These are phyloP conservation scores for Calonectria pauciramosa DNA, from an alignment of 2,329 filamentous ascomycete species.

Conservation along the genomic window DNA sequence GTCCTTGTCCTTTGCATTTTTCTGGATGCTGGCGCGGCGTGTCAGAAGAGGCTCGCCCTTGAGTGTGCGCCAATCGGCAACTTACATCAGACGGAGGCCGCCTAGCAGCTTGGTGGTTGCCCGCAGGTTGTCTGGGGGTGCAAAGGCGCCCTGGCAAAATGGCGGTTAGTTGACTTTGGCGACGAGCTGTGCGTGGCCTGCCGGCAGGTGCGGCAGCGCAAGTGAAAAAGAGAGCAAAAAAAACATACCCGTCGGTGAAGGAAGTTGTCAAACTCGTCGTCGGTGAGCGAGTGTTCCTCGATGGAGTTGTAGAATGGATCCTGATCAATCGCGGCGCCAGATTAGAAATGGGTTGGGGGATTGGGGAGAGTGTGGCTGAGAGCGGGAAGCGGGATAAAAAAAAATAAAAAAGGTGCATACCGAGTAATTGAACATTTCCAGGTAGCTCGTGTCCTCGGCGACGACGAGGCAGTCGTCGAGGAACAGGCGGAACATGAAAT, in stretches of 20 bases:
- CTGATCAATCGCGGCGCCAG: slow-evolving; percentile 47
- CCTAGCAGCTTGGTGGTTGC: slow-evolving; percentile 61
- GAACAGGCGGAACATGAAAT: slow-evolving; percentile 68
- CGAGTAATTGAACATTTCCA: slow-evolving; percentile 73
- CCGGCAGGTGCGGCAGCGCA: background rate
- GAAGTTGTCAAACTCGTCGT: slow-evolving; percentile 72
- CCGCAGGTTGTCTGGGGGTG: slow-evolving; percentile 57
- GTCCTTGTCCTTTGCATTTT: slow-evolving; percentile 67
- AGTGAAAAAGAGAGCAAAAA: background rate
- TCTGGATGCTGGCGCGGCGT: slow-evolving; percentile 62
- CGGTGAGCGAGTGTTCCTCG: slow-evolving; percentile 65
- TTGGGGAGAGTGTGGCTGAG: background rate
- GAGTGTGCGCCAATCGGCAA: slow-evolving; percentile 20
- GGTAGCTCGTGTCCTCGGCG: slow-evolving; percentile 65
- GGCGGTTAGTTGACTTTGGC: background rate
- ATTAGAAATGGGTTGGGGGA: background rate
- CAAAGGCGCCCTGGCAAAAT: slow-evolving; percentile 65
- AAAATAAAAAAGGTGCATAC: slow-evolving; percentile 53
- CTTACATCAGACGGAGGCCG: slow-evolving; percentile 69
- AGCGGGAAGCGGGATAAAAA: background rate
- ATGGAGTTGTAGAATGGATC: slow-evolving; percentile 63
- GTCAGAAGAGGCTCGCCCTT: background rate
- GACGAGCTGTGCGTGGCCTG: background rate
- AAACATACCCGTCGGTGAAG: slow-evolving; percentile 62
- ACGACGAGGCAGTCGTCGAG: slow-evolving; percentile 64